Base-by-base conservation (phyloP, 441 rosid genomes). In the Populus trichocarpa region DNA sequence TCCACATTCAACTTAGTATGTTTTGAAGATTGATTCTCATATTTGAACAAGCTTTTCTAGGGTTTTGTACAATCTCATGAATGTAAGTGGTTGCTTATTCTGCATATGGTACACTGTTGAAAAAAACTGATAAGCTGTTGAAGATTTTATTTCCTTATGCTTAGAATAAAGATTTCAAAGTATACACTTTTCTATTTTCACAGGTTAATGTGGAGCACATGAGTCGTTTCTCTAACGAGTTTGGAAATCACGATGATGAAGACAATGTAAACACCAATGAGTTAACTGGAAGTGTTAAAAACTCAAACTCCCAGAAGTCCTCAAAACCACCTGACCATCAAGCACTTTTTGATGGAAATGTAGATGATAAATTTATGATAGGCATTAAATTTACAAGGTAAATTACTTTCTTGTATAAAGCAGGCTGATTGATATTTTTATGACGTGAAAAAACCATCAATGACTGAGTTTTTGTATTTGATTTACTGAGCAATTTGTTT, bases 331-430 rank as follows among this genome's bases (percentile, higher is more conserved):
- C 88, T 71, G 99, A 96, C 83, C 89, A 85, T 84, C 89, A 85
- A 82, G 85, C 94, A 75, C 99, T 96, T 73, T 96, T 94, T 89
- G 86, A 87, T 81, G 92, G 90, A 66, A 91, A 92, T 76, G 79
- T 80, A 70, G 92, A 89, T 66, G 98, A 96, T 84, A 86, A 88
- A 77, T 94, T 96, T 76, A 90, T 92, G 93, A 73, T 94, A 71
- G 98, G 99, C 83, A 87, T 96, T 79, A 96, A 96, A 75, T 93
- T 90, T 87, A 96, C 98, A 3, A 92, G 97, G 99, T 94, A 88
- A 80, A 42, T 76, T 69, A 16, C 30, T 68, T 81, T 33, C 40
- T 74, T 50, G 59, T 50, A n/a, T 20, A 67, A 18, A 30, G 69
- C 40, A 23, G 66, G 8, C 16, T 16, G 36, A 57, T 30, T 77